phyloP scores from a whole-genome alignment of 2,329 filamentous ascomycete species.

The Canariomyces notabilis region DNA sequence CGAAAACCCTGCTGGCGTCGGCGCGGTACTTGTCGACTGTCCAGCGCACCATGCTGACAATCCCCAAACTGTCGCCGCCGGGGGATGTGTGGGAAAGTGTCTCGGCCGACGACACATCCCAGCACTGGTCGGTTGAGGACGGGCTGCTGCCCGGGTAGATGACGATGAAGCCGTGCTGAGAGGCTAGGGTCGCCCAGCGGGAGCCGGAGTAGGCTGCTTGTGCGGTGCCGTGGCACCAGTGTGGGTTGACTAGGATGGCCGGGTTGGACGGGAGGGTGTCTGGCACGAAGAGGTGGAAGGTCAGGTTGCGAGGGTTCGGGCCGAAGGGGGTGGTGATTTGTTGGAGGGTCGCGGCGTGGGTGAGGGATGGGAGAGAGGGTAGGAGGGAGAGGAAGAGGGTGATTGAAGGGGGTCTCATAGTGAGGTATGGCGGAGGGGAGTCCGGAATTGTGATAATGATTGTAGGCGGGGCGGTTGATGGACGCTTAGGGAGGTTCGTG shows the following conservation, averaged over 20 bases:
- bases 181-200: constrained; percentile 49
- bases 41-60: constrained; percentile 51
- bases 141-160: constrained; percentile 36
- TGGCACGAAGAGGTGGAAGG: constrained; percentile 49
- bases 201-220: constrained; percentile 44
- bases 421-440: background rate
- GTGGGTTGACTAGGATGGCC: constrained; percentile 49
- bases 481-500: too few relatives aligned
- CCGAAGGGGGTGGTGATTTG: constrained; percentile 28
- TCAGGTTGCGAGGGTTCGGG: constrained; percentile 46
- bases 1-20: constrained; percentile 45
- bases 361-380: constrained; percentile 1
- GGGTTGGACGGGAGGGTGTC: constrained; percentile 39
- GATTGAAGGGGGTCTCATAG: constrained; percentile 1
- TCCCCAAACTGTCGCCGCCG: constrained; percentile 47
- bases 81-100: constrained; percentile 45
- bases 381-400: constrained; percentile 3
- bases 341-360: constrained; percentile 13
- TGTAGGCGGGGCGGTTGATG: too few relatives aligned
- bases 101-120: constrained; percentile 51
- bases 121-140: constrained; percentile 44
- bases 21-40: constrained; percentile 42
- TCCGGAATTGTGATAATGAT: background rate
- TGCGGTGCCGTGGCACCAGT: constrained; percentile 54
- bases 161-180: constrained; percentile 48